Percentiles rank a stretch among this genome's conserved stretches.
Conservation (phyloP, 169 alveolate genomes). For the Babesia caballi region DNA sequence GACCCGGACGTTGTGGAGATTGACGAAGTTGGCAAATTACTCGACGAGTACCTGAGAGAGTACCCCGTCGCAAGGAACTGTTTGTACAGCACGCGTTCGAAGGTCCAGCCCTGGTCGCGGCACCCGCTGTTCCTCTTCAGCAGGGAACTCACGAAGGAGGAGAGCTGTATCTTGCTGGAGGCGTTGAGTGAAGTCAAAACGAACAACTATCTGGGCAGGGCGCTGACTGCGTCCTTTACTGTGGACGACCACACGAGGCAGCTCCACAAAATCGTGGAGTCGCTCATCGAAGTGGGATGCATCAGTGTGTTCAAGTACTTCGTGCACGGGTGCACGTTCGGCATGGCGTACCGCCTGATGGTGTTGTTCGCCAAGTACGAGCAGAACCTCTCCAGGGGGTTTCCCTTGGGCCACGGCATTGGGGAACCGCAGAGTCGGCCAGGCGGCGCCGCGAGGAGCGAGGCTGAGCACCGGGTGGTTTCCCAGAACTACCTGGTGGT, state of each 20-base stretch:
- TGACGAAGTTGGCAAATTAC: background rate
- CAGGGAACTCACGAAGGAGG: slow-evolving; percentile 16
- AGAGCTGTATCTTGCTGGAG: slow-evolving; percentile 1
- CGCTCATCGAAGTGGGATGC: slow-evolving; percentile 4
- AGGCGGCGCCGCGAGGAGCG: background rate
- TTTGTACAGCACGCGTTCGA: slow-evolving; percentile 9
- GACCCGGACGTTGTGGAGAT: background rate
- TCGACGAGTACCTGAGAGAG: slow-evolving; percentile 12
- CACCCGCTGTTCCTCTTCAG: slow-evolving; percentile 28
- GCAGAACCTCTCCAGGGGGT: slow-evolving; percentile 10
- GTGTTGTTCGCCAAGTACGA: background rate
- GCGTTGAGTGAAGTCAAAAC: background rate
- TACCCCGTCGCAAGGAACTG: slow-evolving; percentile 23
- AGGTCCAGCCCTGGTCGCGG: background rate
- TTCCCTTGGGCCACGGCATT: background rate
- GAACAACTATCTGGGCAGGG: slow-evolving; percentile 1
- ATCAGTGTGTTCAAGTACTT: slow-evolving; percentile 16
- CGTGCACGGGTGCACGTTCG: slow-evolving; percentile 27
- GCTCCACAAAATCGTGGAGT: background rate
- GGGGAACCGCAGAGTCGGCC: background rate
- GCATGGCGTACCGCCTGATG: slow-evolving; percentile 7
- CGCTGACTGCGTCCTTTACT: slow-evolving; percentile 5
- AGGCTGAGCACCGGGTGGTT: background rate
- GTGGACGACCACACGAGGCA: background rate
- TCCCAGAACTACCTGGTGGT: background rate